Evolutionary conservation across 2,329 filamentous ascomycete species (phyloP), one percentile per base, ranked within the genome.

Genomic region (Rhinocladiella mackenziei): DNA sequence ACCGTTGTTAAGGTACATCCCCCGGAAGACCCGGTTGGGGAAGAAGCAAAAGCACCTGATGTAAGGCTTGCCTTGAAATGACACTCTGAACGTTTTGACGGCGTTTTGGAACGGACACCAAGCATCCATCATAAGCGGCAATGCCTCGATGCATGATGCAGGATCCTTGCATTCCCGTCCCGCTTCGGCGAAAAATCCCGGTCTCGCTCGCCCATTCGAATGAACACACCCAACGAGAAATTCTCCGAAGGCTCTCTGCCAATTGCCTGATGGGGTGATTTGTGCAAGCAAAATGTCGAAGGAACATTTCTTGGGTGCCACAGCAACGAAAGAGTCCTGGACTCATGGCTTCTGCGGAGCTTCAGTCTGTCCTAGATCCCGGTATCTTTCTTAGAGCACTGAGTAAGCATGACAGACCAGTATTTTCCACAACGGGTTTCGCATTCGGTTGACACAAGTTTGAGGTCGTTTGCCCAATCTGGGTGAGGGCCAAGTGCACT

Each of bases 91-190:
- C 13, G 15, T 18, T 10, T 4, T 19, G 32, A 35, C 32, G 18
- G 32, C 6, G 28, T 17, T 33, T n/a, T 13, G 30, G 30, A 17
- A 18, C 30, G 30, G 4, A 33, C 13, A 9, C 30, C 17, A 11
- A 33, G 13, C 30, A 33, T 15, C 30, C 19, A 10, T 11, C 30
- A 14, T 18, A 33, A 33, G 14, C n/a, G 30, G 30, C 30, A 33
- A 17, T 13, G 30, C n/a, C 5, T 15, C 4, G 19, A 35, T 3
- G 32, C 32, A 35, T 17, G 6, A 35, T 11, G 18, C 32, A 20
- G 32, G 17, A 20, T 22, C 14, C 32, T 30, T 40, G 45, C 45
- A 48, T 49, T 44, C 30, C 41, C 33, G 45, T 32, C 14, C 38
- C 37, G 41, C 33, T 39, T 41, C 20, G 18, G 25, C 32, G 32